phyloP scores from a whole-genome alignment of 192 early-diverging fungal species.

The Diversispora eburnea region DNA sequence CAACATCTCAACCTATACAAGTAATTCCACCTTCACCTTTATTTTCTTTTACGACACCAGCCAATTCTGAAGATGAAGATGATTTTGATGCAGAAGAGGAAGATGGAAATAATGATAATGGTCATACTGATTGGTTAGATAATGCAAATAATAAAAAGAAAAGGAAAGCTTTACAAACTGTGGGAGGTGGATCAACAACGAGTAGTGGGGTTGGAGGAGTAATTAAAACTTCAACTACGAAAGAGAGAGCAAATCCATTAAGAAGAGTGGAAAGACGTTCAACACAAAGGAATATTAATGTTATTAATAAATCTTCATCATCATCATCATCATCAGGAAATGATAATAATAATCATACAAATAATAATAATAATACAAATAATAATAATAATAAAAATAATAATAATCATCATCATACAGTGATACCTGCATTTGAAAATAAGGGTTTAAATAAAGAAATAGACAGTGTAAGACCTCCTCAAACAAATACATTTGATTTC shows the following conservation, averaged over 20 bases:
- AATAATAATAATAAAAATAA: no score
- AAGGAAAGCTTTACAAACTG: conserved; percentile 28
- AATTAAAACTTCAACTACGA: conserved; percentile 10
- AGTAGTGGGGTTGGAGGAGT: conserved; percentile 20
- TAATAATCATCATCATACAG: no score
- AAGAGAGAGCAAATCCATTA: conserved; percentile 26
- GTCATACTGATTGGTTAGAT: conserved; percentile 25
- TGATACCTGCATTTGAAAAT: background rate
- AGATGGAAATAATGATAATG: conserved; percentile 24
- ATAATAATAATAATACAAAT: no score
- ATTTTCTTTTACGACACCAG: conserved; percentile 28
- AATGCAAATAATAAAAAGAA: conserved; percentile 32
- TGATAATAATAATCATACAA: no score
- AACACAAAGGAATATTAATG: background rate
- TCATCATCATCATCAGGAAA: no score
- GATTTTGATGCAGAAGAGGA: conserved; percentile 29
- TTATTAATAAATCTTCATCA: background rate
- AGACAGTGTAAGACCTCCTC: conserved; percentile 18
- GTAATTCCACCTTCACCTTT: conserved; percentile 22
- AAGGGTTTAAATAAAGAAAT: conserved; percentile 6
- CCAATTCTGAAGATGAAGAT: conserved; percentile 23
- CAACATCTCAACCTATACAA: conserved; percentile 3
- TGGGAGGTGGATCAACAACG: conserved; percentile 16
- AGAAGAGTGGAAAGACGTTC: conserved; percentile 24
- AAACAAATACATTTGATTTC: conserved; percentile 25